Evolutionary conservation across 2,329 filamentous ascomycete genomes (phyloP).

Genomic region (Talaromyces amestolkiae): DNA sequence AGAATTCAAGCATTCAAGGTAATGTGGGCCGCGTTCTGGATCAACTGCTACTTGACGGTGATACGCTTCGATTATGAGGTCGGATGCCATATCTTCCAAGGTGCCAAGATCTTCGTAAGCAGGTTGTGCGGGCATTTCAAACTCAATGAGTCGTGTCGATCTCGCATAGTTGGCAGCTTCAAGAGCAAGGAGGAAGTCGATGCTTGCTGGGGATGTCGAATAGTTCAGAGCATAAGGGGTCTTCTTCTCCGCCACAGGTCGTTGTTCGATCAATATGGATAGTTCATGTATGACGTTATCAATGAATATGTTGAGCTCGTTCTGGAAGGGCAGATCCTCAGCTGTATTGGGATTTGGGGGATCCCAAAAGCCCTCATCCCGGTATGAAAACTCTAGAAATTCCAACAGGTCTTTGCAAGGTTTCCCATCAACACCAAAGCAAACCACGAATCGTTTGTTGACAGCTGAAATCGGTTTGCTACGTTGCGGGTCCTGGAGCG

Average conservation of each 20-base stretch:
- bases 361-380: conserved; percentile 43
- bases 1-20: conserved; percentile 63
- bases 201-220: conserved; percentile 35
- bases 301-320: conserved; percentile 48
- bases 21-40: conserved; percentile 55
- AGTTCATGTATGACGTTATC: conserved; percentile 63
- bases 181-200: conserved; percentile 40
- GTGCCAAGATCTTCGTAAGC: conserved; percentile 63
- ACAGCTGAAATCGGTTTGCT: conserved; percentile 56
- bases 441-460: conserved; percentile 64
- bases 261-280: conserved; percentile 49
- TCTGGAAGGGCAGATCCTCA: conserved; percentile 39
- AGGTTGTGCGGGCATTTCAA: conserved; percentile 22
- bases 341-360: conserved; percentile 39
- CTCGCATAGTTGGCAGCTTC: conserved; percentile 35
- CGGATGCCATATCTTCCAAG: conserved; percentile 61
- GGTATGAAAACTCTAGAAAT: conserved; percentile 56
- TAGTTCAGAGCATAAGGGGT: conserved; percentile 30
- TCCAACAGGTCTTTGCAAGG: conserved; percentile 57
- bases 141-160: conserved; percentile 29
- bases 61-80: conserved; percentile 62
- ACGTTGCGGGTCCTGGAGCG: conserved; percentile 50
- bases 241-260: conserved; percentile 40
- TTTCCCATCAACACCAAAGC: conserved; percentile 57
- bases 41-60: conserved; percentile 59